Conservation (phyloP, 1,284 basidiomycete genomes). For the Tetrapyrgos nigripes region DNA sequence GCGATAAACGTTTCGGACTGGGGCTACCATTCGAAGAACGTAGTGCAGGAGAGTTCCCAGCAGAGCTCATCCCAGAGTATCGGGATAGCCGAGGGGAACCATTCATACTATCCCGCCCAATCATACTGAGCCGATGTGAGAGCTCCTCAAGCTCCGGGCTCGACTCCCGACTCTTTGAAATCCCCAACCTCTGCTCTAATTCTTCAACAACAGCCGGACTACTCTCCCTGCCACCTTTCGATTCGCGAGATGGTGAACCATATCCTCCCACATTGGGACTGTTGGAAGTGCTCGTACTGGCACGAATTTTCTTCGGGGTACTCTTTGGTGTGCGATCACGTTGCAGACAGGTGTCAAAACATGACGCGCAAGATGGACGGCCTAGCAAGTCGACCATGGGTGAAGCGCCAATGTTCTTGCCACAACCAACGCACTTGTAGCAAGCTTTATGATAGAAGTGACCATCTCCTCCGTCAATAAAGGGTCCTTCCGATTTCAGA, state of each 20-base stretch:
- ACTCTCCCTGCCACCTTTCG: constrained; percentile 46
- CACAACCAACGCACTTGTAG: constrained; percentile 76
- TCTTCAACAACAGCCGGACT: constrained; percentile 64
- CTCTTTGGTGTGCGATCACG: constrained; percentile 56
- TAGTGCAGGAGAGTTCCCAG: constrained; percentile 21
- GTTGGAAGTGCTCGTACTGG: constrained; percentile 12
- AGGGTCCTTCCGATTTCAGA: constrained; percentile 77
- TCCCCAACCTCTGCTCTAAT: constrained; percentile 57
- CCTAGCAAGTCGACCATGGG: constrained; percentile 86
- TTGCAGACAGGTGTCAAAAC: constrained; percentile 76
- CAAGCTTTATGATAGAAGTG: constrained; percentile 81
- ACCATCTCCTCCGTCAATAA: constrained; percentile 65
- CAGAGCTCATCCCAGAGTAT: constrained; percentile 19
- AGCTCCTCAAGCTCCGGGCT: constrained; percentile 65
- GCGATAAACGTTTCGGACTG: constrained; percentile 30
- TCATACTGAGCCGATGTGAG: constrained; percentile 55
- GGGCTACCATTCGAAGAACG: constrained; percentile 32
- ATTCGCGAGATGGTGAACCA: constrained; percentile 32
- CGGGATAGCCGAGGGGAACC: constrained; percentile 28
- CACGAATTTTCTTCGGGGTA: constrained; percentile 28
- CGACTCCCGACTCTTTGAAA: constrained; percentile 59
- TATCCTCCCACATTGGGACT: constrained; percentile 41
- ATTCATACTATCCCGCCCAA: constrained; percentile 42
- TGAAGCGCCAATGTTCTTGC: constrained; percentile 69
- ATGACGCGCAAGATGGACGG: constrained; percentile 75